Evolutionary conservation across 768 basidiomycete species (phyloP).

Genomic region (Russula griseocarnosa): DNA sequence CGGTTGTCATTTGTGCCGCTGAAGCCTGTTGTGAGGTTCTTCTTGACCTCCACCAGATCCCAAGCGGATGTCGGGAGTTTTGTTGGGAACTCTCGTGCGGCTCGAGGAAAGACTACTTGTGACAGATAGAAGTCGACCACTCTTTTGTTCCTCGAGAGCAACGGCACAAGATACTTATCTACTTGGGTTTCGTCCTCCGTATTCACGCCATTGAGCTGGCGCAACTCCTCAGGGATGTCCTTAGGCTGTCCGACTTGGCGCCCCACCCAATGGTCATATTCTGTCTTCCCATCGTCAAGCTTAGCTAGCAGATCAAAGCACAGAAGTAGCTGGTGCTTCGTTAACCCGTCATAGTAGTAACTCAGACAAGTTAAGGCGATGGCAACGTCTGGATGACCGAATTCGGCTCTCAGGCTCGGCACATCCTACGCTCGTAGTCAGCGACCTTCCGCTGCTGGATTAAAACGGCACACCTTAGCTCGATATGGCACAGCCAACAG

Average conservation of each 20-base stretch:
- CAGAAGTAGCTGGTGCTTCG: slow-evolving; percentile 36
- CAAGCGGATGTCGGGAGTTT: slow-evolving; percentile 50
- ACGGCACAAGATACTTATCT: slow-evolving; percentile 32
- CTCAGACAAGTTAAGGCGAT: slow-evolving; percentile 45
- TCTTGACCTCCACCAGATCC: slow-evolving; percentile 47
- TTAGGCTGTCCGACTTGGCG: no score
- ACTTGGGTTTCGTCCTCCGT: slow-evolving; percentile 39
- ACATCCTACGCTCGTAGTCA: slow-evolving; percentile 35
- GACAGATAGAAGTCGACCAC: slow-evolving; percentile 49
- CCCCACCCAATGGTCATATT: slow-evolving; percentile 44
- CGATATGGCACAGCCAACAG: slow-evolving; percentile 50
- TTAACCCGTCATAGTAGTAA: slow-evolving; percentile 49
- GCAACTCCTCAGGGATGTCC: slow-evolving; percentile 35
- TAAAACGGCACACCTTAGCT: slow-evolving; percentile 35
- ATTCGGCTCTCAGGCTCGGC: slow-evolving; percentile 45
- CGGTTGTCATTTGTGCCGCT: slow-evolving; percentile 54
- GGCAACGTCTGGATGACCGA: slow-evolving; percentile 50
- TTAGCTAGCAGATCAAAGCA: slow-evolving; percentile 41
- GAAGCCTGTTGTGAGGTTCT: slow-evolving; percentile 45
- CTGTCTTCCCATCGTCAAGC: slow-evolving; percentile 39
- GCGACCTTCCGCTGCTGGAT: neutral
- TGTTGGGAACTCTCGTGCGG: slow-evolving; percentile 45
- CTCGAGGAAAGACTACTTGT: slow-evolving; percentile 47
- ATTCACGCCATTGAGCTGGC: slow-evolving; percentile 41
- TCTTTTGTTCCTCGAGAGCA: slow-evolving; percentile 38